Evolutionary conservation across 257 asterid species (phyloP), one percentile per base, ranked within the genome.

Genomic region (Scutellaria baicalensis): DNA sequence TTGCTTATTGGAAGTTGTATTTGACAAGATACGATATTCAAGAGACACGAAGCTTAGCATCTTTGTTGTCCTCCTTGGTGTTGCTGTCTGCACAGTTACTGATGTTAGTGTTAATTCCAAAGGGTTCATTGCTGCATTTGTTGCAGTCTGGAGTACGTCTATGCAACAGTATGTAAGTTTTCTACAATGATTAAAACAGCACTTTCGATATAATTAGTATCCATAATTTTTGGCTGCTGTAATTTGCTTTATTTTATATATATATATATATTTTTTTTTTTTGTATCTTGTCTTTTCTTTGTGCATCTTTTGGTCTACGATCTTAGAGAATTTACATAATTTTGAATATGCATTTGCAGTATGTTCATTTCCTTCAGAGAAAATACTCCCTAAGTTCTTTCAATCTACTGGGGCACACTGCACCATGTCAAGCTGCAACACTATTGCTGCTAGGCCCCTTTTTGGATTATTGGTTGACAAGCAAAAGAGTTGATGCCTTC

Each of bases 1-100:
- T 43, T 93, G 98, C 85, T 81, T 93, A 77, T 66, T 93, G 76
- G 97, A 93, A 88, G 84, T 93, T 55, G 85, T 85, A 21, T 81
- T 91, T 65, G 97, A 84, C 85, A 84, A 86, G 79, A 85, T 91
- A 39, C 84, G 89, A 58, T 93, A 90, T 77, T 90, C 98, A n/a
- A 85, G 98, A 78, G 92, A 90, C 82, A 93, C 97, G 62, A 93
- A 93, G 82, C 92, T 93, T 61, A 93, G 98, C 71, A 93, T 93
- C 64, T 72, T 73, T 20, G 72, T 90, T 77, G 97, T 93, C 63
- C 96, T 93, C 70, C 82, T 93, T 21, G 98, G 98, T 72, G 98
- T 93, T 78, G 97, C 84, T 61, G 96, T 93, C 55, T 93, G 98
- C 85, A 93, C 97, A 45, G 95, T 93, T 72, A 91, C 97, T 10